Percentiles rank a stretch among this genome's conserved stretches.
Conservation (phyloP, 805 yeast genomes). For the Maudiozyma serrabonitensis region DNA sequence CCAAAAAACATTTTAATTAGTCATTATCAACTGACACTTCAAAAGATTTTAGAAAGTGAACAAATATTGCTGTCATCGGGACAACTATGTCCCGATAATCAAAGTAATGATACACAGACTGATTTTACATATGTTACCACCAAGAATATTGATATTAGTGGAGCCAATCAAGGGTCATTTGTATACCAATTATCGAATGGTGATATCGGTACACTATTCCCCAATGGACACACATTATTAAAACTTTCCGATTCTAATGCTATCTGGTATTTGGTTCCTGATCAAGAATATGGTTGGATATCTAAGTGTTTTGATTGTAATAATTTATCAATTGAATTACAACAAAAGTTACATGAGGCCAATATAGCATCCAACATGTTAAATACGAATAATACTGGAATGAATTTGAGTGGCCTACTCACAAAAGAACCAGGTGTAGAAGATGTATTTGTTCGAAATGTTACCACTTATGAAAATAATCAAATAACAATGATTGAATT, state of each 20-base stretch:
- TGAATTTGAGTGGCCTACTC: conserved; percentile 25
- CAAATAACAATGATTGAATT: conserved; percentile 77
- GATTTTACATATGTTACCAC: neutral
- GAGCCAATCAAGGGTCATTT: neutral
- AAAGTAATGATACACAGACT: neutral
- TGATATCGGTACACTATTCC: conserved; percentile 83
- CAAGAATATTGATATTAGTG: neutral
- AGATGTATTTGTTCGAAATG: conserved; percentile 65
- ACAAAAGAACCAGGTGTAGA: conserved; percentile 40
- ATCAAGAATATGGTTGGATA: conserved; percentile 40
- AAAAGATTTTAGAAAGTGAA: conserved; percentile 36
- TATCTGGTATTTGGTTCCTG: conserved; percentile 49
- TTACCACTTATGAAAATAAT: conserved; percentile 48
- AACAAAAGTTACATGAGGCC: conserved; percentile 68
- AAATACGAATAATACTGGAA: neutral
- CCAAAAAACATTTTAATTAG: conserved; percentile 32
- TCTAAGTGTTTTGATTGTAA: conserved; percentile 33
- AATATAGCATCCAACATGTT: conserved; percentile 53
- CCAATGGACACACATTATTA: conserved; percentile 69
- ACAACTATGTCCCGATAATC: neutral
- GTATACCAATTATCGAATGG: conserved; percentile 72
- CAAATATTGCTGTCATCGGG: neutral
- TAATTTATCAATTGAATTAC: conserved; percentile 34
- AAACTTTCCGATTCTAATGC: conserved; percentile 49
- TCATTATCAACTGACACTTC: conserved; percentile 36